phyloP scores from a whole-genome alignment of 2,329 filamentous ascomycete genomes.

The Xylaria sp. region DNA sequence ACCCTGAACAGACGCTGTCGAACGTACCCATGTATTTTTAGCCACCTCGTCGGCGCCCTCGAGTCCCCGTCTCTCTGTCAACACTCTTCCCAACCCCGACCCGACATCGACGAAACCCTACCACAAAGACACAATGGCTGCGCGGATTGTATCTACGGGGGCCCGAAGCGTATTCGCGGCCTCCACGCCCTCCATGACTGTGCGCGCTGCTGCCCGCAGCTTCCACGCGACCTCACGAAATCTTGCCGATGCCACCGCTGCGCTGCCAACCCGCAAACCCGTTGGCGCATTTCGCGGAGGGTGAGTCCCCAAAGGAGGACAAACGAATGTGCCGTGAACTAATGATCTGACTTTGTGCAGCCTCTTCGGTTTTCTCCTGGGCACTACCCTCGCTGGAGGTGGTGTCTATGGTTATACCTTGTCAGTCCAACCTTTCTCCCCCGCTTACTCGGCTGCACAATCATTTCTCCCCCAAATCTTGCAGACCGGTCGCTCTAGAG shows the following conservation, averaged over 20 bases:
- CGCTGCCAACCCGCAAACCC: slow-evolving; percentile 66
- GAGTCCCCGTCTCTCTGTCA: not conserved
- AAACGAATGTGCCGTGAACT: not conserved
- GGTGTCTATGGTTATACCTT: slow-evolving; percentile 93
- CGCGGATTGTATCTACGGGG: slow-evolving; percentile 56
- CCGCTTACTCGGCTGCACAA: not conserved
- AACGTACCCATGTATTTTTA: slow-evolving; percentile 12
- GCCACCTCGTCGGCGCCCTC: slow-evolving; percentile 31
- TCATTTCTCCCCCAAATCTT: not conserved
- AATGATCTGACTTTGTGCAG: slow-evolving; percentile 56
- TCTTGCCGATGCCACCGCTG: slow-evolving; percentile 56
- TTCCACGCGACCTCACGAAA: slow-evolving; percentile 63
- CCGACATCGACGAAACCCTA: slow-evolving; percentile 3
- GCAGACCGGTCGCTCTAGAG: not conserved
- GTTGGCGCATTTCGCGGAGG: slow-evolving; percentile 71
- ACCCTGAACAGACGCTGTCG: slow-evolving; percentile 4
- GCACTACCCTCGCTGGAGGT: slow-evolving; percentile 79
- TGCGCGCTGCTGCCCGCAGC: slow-evolving; percentile 49
- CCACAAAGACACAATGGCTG: slow-evolving; percentile 54
- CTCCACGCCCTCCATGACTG: slow-evolving; percentile 36
- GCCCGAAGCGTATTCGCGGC: slow-evolving; percentile 52
- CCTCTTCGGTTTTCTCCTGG: slow-evolving; percentile 90
- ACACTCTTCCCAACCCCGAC: not conserved
- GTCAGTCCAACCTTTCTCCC: slow-evolving; percentile 38
- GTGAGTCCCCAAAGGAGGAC: slow-evolving; percentile 53